Percentiles rank a stretch among this genome's conserved stretches.
These are phyloP conservation scores for Botrytis elliptica DNA, from an alignment of 2,329 filamentous ascomycete genomes.

Conservation along the genomic window DNA sequence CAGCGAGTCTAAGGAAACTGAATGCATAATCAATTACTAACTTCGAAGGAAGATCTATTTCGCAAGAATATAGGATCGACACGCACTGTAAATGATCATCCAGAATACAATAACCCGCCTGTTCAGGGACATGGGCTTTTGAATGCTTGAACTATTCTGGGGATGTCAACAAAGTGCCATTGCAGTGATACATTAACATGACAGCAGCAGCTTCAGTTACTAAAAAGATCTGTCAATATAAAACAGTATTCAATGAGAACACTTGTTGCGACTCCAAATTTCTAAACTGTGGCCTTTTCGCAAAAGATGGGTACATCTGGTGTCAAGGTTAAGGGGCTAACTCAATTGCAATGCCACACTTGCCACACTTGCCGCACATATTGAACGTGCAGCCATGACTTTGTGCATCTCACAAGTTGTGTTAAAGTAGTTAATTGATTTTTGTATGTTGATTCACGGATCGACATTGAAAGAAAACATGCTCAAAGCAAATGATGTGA, in stretches of 20 bases:
- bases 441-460: not conserved
- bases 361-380: not conserved
- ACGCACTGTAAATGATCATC: not conserved
- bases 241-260: not conserved
- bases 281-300: not conserved
- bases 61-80: not conserved
- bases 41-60: not conserved
- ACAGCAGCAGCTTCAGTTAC: not conserved
- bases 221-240: not conserved
- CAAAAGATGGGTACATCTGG: not conserved
- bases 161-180: not conserved
- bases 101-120: not conserved
- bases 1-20: not conserved
- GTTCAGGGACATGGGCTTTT: not conserved
- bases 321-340: not conserved
- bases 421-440: not conserved
- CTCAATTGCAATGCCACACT: not conserved
- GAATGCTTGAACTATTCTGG: not conserved
- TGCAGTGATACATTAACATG: not conserved
- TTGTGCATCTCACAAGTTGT: not conserved
- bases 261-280: not conserved
- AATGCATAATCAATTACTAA: not conserved
- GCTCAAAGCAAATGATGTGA: not conserved
- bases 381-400: not conserved
- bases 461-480: not conserved